phyloP scores from a whole-genome alignment of 2,329 filamentous ascomycete species.

The Sphaerulina musiva region DNA sequence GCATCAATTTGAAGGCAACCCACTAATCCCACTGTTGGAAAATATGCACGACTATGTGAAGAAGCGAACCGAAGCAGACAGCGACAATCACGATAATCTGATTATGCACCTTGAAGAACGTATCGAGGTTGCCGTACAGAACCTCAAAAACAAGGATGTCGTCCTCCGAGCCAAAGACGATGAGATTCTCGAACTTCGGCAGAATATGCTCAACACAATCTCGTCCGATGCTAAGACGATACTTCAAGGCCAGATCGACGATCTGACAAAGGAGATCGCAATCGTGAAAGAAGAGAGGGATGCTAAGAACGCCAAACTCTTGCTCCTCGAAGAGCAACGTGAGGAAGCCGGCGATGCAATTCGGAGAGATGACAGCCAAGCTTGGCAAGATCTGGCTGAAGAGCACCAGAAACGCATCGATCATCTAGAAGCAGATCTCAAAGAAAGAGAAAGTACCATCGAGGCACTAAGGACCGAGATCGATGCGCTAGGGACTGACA shows the following conservation, averaged over 20 bases:
- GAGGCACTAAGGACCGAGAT: slow-evolving; percentile 28
- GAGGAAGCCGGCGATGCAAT: background rate
- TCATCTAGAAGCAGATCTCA: slow-evolving; percentile 29
- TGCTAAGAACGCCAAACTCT: slow-evolving; percentile 4
- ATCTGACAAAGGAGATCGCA: slow-evolving; percentile 82
- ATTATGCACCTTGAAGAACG: slow-evolving; percentile 23
- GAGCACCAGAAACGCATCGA: slow-evolving; percentile 60
- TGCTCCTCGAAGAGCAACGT: background rate
- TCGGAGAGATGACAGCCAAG: background rate
- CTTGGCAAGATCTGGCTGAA: slow-evolving; percentile 38
- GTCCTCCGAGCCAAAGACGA: slow-evolving; percentile 77
- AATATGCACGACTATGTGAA: slow-evolving; percentile 17
- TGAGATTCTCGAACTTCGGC: slow-evolving; percentile 76
- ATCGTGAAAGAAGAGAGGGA: slow-evolving; percentile 63
- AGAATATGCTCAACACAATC: slow-evolving; percentile 62
- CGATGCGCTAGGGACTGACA: slow-evolving; percentile 43
- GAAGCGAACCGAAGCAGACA: slow-evolving; percentile 11
- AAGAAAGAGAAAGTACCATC: background rate
- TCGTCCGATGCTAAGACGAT: slow-evolving; percentile 28
- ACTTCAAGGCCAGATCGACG: slow-evolving; percentile 57
- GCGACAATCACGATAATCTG: slow-evolving; percentile 20
- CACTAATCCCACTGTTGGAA: slow-evolving; percentile 17
- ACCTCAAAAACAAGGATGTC: slow-evolving; percentile 64
- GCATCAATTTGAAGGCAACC: slow-evolving; percentile 20
- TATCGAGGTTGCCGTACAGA: slow-evolving; percentile 56